A percentile compares a stretch with the other conserved stretches of the same genome.
phyloP scores from a whole-genome alignment of 176 grass and related monocot species.

The Phoenix roebelenii region DNA sequence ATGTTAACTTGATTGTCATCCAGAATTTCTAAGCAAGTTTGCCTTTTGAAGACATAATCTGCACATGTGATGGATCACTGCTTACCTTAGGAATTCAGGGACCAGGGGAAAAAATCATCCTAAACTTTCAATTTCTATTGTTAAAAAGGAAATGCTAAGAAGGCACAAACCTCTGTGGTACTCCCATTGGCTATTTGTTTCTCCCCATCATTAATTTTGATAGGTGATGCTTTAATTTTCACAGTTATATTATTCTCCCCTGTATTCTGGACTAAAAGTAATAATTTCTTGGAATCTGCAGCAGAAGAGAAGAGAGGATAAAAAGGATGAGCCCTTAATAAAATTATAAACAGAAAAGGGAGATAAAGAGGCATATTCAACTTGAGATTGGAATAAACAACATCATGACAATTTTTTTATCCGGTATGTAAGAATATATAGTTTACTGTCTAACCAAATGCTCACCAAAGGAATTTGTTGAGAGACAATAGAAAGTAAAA shows the following conservation, averaged over 20 bases:
- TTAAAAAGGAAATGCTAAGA: neutral
- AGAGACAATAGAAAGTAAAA: no score
- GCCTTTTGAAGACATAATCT: neutral
- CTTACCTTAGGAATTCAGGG: neutral
- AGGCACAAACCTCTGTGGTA: slow-evolving; percentile 32
- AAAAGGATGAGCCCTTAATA: neutral
- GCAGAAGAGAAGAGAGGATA: slow-evolving; percentile 14
- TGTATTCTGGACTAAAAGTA: slow-evolving; percentile 40
- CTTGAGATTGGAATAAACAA: no score
- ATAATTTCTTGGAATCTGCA: slow-evolving; percentile 37
- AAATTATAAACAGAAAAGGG: no score
- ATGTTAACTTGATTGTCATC: no score
- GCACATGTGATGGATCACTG: neutral
- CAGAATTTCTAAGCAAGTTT: no score
- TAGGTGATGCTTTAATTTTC: slow-evolving; percentile 23
- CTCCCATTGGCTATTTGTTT: slow-evolving; percentile 17
- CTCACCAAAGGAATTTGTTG: no score
- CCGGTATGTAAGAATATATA: no score
- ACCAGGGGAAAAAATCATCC: no score
- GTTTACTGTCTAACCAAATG: no score
- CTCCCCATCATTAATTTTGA: slow-evolving; percentile 10
- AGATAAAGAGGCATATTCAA: no score
- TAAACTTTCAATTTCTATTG: no score
- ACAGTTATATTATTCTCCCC: slow-evolving; percentile 30
- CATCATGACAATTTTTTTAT: no score